Conservation (phyloP, 352 stramenopile genomes). For the Phytophthora cryptogea region DNA sequence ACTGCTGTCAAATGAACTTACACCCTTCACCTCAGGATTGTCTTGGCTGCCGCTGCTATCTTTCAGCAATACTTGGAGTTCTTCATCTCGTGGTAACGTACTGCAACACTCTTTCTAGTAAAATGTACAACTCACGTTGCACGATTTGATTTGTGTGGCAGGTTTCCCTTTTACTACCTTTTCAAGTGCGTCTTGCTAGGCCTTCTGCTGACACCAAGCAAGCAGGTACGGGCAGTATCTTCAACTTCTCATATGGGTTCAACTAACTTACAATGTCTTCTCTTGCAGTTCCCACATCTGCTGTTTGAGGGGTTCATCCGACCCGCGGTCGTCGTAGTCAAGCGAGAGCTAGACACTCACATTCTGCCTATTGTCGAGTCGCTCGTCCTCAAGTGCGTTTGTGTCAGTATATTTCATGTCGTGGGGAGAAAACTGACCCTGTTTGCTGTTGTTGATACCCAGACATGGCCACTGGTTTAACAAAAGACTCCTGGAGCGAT, state of each 20-base stretch:
- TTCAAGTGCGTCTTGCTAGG: conserved; percentile 70
- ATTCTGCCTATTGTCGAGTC: conserved; percentile 59
- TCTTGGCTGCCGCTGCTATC: conserved; percentile 53
- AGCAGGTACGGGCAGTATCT: conserved; percentile 40
- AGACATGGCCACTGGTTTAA: conserved; percentile 75
- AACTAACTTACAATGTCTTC: conserved; percentile 1
- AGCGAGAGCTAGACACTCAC: conserved; percentile 45
- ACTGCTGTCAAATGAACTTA: not conserved
- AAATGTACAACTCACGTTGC: not conserved
- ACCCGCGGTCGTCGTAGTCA: conserved; percentile 45
- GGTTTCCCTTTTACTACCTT: conserved; percentile 78
- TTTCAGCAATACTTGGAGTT: conserved; percentile 76
- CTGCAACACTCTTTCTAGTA: not conserved
- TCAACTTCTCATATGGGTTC: not conserved
- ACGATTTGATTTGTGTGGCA: conserved; percentile 10
- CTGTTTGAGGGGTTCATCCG: conserved; percentile 71
- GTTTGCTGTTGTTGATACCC: not conserved
- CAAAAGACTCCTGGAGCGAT: conserved; percentile 56
- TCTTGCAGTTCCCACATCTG: conserved; percentile 54
- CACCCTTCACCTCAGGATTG: conserved; percentile 42
- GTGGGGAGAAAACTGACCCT: not conserved
- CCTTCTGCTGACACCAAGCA: conserved; percentile 60
- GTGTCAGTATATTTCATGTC: not conserved
- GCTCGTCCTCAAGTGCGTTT: conserved; percentile 53
- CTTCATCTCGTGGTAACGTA: conserved; percentile 60